Base-by-base conservation (phyloP, 2,329 filamentous ascomycete species). In the Penicillium hesseltinei region DNA sequence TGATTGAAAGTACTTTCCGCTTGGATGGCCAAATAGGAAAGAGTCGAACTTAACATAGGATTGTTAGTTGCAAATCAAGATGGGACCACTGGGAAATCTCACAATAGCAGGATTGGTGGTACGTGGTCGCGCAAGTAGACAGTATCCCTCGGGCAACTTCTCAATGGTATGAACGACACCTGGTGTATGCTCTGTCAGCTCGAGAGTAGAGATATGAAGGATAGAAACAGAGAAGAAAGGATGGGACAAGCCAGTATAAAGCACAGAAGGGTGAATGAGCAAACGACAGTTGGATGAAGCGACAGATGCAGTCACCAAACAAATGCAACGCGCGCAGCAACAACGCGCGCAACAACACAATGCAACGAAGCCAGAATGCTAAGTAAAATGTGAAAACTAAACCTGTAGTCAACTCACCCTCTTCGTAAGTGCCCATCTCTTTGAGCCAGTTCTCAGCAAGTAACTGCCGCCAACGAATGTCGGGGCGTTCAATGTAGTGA, bases 1-100 rank as follows among this genome's bases (percentile, higher is more conserved):
- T 0, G 84, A 87, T 45, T 84, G 78, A 55, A 82, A 87, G 17
- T 69, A 72, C 47, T 73, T 72, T 8, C 78, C 77, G 8, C 71
- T 69, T 0, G 82, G 83, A 66, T 87, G 83, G 0, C 85, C 85
- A 54, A 77, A 86, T 0, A 87, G 71, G 54, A 82, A 85, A 49
- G 79, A 78, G 66, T 86, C 84, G 9, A 78, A 64, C 67, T 82
- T 69, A 21, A 63, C 8, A 23, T 13, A 47, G 13, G 10, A 21
- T 5, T 15, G n/a, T 58, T 52, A 62, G 57, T 36, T 36, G 39
- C 4, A 23, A 17, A n/a, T 11, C n/a, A 23, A 27, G 10, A 19
- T 9, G 6, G 11, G 13, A 17, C 25, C 40, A 9, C 31, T 5
- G 8, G 31, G 25, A 11, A 43, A 48, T 66, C 74, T 67, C 40